phyloP scores from a whole-genome alignment of 2,329 filamentous ascomycete genomes.

The Calonectria pseudoreteaudii region DNA sequence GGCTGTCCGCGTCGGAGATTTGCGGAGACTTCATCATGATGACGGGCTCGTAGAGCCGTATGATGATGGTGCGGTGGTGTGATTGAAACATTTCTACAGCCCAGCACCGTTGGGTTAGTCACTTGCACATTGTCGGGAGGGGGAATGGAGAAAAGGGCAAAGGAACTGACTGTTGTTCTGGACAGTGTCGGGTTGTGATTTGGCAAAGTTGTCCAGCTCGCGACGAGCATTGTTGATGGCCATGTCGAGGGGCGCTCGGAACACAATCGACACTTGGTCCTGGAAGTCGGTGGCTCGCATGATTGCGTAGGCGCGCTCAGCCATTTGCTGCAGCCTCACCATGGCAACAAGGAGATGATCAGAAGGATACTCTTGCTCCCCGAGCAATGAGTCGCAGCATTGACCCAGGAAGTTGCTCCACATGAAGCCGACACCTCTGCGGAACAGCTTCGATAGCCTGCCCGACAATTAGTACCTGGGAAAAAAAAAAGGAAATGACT shows the following conservation, averaged over 20 bases:
- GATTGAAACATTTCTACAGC: conserved; percentile 48
- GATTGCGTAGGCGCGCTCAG: conserved; percentile 44
- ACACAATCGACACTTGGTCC: conserved; percentile 33
- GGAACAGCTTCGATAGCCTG: conserved; percentile 46
- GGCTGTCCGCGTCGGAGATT: conserved; percentile 26
- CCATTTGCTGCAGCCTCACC: conserved; percentile 49
- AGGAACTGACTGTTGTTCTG: conserved; percentile 33
- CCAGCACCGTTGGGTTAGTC: rapidly evolving
- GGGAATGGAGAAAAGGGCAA: too few species aligned
- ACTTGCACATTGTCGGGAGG: neutral
- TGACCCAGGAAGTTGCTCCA: conserved; percentile 49
- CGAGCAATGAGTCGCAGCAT: conserved; percentile 48
- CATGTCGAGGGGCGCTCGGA: conserved; percentile 47
- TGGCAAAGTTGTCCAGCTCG: conserved; percentile 47
- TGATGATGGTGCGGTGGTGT: conserved; percentile 47
- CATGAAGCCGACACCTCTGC: conserved; percentile 45
- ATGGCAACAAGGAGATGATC: conserved; percentile 49
- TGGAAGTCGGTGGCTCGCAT: conserved; percentile 37
- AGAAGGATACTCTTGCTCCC: conserved; percentile 44
- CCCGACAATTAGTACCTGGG: neutral
- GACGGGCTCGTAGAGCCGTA: conserved; percentile 54
- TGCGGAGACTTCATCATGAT: conserved; percentile 43
- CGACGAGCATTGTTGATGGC: conserved; percentile 46
- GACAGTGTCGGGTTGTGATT: conserved; percentile 35
- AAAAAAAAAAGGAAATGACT: too few species aligned